These are phyloP conservation scores for Leishmania martiniquensis DNA, from an alignment of 208 protist genomes.

Conservation along the genomic window DNA sequence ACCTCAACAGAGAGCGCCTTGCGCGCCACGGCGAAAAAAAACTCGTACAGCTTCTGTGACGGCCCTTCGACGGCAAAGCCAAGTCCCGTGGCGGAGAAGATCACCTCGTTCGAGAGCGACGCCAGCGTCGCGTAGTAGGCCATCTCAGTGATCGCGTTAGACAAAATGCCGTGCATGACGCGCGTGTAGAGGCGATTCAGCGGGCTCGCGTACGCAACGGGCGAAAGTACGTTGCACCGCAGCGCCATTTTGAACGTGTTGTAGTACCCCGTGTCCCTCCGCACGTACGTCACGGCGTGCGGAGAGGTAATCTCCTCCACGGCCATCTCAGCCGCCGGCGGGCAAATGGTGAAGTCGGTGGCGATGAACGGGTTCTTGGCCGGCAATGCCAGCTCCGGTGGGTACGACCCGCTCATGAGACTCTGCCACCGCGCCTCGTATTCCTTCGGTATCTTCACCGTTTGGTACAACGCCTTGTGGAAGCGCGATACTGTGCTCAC, in stretches of 20 bases:
- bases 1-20: constrained; percentile 24
- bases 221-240: constrained; percentile 47
- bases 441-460: constrained; percentile 42
- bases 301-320: constrained; percentile 30
- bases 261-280: constrained; percentile 44
- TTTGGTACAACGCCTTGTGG: constrained; percentile 32
- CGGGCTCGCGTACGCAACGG: constrained; percentile 47
- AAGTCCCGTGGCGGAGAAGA: constrained; percentile 33
- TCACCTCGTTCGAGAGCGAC: constrained; percentile 52
- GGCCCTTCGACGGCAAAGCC: constrained; percentile 56
- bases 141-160: constrained; percentile 48
- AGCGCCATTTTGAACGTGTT: constrained; percentile 69
- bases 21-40: constrained; percentile 50
- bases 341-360: constrained; percentile 67
- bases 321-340: not conserved
- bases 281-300: constrained; percentile 54
- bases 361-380: constrained; percentile 71
- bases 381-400: constrained; percentile 38
- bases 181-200: constrained; percentile 58
- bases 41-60: constrained; percentile 46
- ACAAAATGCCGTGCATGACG: constrained; percentile 59
- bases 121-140: constrained; percentile 74
- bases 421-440: constrained; percentile 42
- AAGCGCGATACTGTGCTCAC: constrained; percentile 44
- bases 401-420: constrained; percentile 28